Evolutionary conservation across 2,329 filamentous ascomycete species (phyloP), one percentile per base, ranked within the genome.

Genomic region (Bimuria novae-zelandiae): DNA sequence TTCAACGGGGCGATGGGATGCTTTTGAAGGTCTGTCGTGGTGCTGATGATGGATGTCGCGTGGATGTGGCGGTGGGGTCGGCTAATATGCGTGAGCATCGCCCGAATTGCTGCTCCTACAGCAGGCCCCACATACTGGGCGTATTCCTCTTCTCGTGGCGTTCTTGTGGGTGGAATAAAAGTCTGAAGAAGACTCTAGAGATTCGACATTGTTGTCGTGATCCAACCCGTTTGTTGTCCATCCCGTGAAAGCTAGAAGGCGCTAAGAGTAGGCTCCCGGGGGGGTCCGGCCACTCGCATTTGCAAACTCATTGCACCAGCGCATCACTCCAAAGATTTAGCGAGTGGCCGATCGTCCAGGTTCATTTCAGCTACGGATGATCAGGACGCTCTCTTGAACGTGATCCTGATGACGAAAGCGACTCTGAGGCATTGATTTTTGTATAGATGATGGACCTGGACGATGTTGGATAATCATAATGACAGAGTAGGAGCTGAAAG

Each of bases 21-120:
- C 36, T 41, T 25, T 41, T 41, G 19, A 40, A 30, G 29, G 36
- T 7, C 12, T 12, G n/a, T 19, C 22, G 37, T 46, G 48, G 32
- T 37, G 48, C 17, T 51, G 33, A 40, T 46, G 41, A 30, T 6
- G 16, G n/a, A n/a, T n/a, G 32, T 37, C n/a, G 23, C 22, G 32
- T 23, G 19, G 17, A 36, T 29, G 49, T 44, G 33, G 49, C 27
- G 41, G 49, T 40, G 41, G 42, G 49, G 49, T 27, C 44, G 44
- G 44, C 33, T 47, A 47, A 47, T 27, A 36, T 47, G 25, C 33
- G 22, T 39, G 16, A 14, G 23, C 32, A 37, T 37, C 33, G 22
- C 37, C 30, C 22, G 33, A 21, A n/a, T 12, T 37, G 32, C 33
- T 47, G n/a, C 35, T 47, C 27, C n/a, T 16, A 36, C 33, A 21